These are phyloP conservation scores for Staphylotrichum longicolle DNA, from an alignment of 495 filamentous ascomycete species.

Conservation along the genomic window DNA sequence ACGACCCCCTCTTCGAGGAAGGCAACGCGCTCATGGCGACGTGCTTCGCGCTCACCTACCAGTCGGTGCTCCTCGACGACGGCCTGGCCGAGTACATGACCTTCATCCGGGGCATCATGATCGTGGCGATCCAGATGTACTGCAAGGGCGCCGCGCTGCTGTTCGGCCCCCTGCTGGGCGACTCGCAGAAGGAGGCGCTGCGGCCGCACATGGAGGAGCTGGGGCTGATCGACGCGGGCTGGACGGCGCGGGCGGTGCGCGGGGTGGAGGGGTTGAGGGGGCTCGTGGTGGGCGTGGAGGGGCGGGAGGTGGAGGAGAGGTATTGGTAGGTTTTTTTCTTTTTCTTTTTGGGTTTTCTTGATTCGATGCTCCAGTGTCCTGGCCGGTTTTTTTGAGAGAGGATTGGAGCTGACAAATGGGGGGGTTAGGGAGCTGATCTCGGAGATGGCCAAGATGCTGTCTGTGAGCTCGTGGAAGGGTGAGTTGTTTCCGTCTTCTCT, in stretches of 20 bases:
- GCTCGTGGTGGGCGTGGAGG: slow-evolving; percentile 27
- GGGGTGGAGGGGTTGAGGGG: slow-evolving; percentile 38
- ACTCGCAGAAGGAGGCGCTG: slow-evolving; percentile 31
- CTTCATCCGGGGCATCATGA: slow-evolving; percentile 57
- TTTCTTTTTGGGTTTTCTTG: no score
- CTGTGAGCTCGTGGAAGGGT: slow-evolving; percentile 36
- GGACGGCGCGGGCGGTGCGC: slow-evolving; percentile 38
- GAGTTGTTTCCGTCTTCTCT: slow-evolving; percentile 1
- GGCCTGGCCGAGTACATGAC: slow-evolving; percentile 62
- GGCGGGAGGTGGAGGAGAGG: slow-evolving; percentile 31
- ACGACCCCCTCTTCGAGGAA: slow-evolving; percentile 34
- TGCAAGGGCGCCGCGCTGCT: slow-evolving; percentile 42
- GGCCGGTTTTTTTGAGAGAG: no score
- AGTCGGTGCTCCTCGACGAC: slow-evolving; percentile 57
- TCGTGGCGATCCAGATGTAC: slow-evolving; percentile 53
- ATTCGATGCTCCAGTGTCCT: no score
- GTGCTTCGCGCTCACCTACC: slow-evolving; percentile 59
- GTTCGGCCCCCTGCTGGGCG: slow-evolving; percentile 45
- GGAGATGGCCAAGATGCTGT: slow-evolving; percentile 33
- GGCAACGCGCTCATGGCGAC: slow-evolving; percentile 56
- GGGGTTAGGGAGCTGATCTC: slow-evolving; percentile 24
- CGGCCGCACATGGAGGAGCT: slow-evolving; percentile 37
- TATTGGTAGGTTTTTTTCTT: slow-evolving; percentile 24
- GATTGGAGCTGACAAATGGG: no score
- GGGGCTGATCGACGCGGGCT: slow-evolving; percentile 35